Evolutionary conservation across 441 rosid species (phyloP), one percentile per base, ranked within the genome.

Genomic region (Cnidoscolus chayamansa): DNA sequence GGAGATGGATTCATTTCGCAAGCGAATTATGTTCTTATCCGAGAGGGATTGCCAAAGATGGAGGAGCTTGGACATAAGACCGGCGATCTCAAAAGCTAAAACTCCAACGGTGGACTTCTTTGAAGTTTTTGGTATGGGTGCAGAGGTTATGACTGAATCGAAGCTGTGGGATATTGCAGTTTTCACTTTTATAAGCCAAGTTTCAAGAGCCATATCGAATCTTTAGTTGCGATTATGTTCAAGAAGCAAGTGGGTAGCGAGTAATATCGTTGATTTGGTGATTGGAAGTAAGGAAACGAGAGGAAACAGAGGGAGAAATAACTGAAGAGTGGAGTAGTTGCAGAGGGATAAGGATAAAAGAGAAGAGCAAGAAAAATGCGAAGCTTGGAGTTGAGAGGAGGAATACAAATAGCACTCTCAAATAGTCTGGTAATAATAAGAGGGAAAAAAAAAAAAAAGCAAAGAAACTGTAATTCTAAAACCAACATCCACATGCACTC

Each of bases 41-140:
- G 97, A 86, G n/a, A 95, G 87, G 68, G 95, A 87, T 50, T 83
- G 85, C 88, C 92, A 87, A 8, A 88, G 78, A 40, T 91, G 92
- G 71, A 92, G 88, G 68, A 92, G 84, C 87, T 91, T 95, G 0
- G 99, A 86, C 94, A 92, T 91, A 77, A 92, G 78, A 50, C 90
- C 83, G 2, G 99, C 87, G 35, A 87, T 80, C 78, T 95, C 99
- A 37, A 91, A 92, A 1, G 96, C 87, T 45, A 92, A 70, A n/a
- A 95, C 84, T 1, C 90, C 95, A 10, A 91, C 83, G 67, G 78
- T 74, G 12, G 82, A 74, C 72, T 82, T 86, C 63, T 72, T 71
- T 3, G 80, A 60, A 3, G 81, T 35, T 50, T 78, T 76, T 45
- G 84, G 86, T 49, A 65, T 32, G 0, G 81, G 84, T 1, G 57